Conservation (phyloP, 768 basidiomycete species). For the Hericium coralloides region DNA sequence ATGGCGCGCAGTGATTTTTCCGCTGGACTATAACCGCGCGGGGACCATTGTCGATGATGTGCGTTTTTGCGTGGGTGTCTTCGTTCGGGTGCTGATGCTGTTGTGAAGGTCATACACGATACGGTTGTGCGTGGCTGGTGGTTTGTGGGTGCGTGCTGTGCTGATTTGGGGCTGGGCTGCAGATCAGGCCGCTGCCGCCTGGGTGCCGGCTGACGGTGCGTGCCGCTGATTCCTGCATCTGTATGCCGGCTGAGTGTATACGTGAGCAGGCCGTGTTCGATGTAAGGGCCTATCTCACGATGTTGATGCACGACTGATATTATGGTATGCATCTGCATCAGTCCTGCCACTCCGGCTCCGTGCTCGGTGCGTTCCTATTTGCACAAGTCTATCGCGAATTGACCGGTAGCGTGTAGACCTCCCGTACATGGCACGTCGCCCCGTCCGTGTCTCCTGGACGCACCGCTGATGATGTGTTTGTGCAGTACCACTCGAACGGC, state of each 20-base stretch:
- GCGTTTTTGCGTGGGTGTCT: conserved; percentile 9
- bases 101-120: conserved; percentile 9
- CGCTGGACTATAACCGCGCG: conserved; percentile 34
- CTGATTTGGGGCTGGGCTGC: background rate
- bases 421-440: conserved; percentile 4
- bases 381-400: background rate
- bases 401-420: background rate
- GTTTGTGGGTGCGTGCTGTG: background rate
- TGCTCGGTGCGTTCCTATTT: conserved; percentile 21
- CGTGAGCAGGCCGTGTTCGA: conserved; percentile 10
- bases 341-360: conserved; percentile 35
- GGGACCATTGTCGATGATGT: conserved; percentile 44
- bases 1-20: conserved; percentile 30
- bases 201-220: conserved; percentile 39
- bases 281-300: conserved; percentile 1
- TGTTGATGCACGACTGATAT: background rate
- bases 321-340: conserved; percentile 4
- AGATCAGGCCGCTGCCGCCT: conserved; percentile 32
- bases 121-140: conserved; percentile 2
- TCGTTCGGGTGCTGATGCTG: too few relatives aligned
- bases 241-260: background rate
- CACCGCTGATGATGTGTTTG: background rate
- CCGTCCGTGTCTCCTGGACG: background rate
- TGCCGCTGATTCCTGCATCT: background rate
- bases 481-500: conserved; percentile 14